These are phyloP conservation scores for Alternaria viburni DNA, from an alignment of 2,329 filamentous ascomycete genomes.

Conservation along the genomic window DNA sequence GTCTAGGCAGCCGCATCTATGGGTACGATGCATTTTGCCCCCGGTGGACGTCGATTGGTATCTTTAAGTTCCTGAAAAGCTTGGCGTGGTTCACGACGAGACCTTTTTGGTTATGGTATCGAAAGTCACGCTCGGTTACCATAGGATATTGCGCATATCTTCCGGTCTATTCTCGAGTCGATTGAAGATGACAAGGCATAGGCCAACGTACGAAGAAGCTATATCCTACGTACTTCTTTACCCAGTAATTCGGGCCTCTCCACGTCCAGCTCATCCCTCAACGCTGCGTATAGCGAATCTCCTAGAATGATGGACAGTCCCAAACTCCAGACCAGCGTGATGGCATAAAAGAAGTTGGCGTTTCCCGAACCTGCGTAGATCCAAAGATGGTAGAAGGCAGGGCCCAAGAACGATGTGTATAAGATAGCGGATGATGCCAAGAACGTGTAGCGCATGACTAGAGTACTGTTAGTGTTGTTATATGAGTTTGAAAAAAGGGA, in stretches of 20 bases:
- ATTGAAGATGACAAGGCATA: background rate
- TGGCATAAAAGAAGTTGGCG: slow-evolving; percentile 99
- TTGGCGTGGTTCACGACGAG: background rate
- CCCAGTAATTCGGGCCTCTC: slow-evolving; percentile 89
- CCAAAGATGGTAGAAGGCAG: slow-evolving; percentile 96
- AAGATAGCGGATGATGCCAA: slow-evolving; percentile 81
- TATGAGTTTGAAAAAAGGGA: background rate
- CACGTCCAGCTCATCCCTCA: slow-evolving; percentile 92
- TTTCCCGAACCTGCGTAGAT: slow-evolving; percentile 98
- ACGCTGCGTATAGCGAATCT: slow-evolving; percentile 84
- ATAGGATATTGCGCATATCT: background rate
- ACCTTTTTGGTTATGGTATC: background rate
- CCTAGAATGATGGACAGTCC: slow-evolving; percentile 86
- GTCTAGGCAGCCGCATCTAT: background rate
- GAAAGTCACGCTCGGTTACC: background rate
- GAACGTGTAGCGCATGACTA: slow-evolving; percentile 92
- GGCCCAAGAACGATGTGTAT: slow-evolving; percentile 87
- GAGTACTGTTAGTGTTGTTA: slow-evolving; percentile 7
- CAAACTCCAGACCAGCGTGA: slow-evolving; percentile 97
- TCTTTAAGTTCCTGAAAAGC: background rate
- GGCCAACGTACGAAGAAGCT: background rate
- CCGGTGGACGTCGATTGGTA: background rate
- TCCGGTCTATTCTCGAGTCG: background rate
- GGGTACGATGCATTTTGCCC: background rate
- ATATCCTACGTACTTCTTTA: slow-evolving; percentile 86